These are phyloP conservation scores for Phytopythium helicoides DNA, from an alignment of 352 stramenopile species.

Conservation along the genomic window DNA sequence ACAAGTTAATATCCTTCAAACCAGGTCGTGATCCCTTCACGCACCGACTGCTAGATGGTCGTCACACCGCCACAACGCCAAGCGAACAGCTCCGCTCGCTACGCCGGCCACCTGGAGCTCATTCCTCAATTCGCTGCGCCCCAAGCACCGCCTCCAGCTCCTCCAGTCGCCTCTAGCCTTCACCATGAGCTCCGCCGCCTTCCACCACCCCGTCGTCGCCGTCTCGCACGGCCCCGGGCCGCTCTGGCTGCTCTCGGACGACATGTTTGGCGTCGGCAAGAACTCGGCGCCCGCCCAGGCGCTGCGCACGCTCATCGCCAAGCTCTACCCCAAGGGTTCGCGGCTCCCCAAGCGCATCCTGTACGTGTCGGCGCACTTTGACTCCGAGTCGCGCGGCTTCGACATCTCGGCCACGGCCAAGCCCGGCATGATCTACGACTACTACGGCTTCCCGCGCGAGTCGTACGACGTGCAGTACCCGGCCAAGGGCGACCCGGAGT, in stretches of 20 bases:
- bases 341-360: slow-evolving; percentile 67
- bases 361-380: slow-evolving; percentile 84
- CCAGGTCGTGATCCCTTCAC: no score
- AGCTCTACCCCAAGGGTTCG: slow-evolving; percentile 31
- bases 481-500: slow-evolving; percentile 53
- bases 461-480: slow-evolving; percentile 82
- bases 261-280: slow-evolving; percentile 29
- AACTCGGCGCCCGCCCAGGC: slow-evolving; percentile 32
- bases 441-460: slow-evolving; percentile 82
- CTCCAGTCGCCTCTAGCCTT: no score
- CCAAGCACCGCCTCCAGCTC: no score
- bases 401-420: slow-evolving; percentile 50
- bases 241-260: slow-evolving; percentile 56
- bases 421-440: slow-evolving; percentile 84
- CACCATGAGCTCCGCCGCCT: no score
- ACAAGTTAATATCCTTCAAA: no score
- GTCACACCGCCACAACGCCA: no score
- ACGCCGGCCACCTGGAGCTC: no score
- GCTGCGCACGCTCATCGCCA: no score
- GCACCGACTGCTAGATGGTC: no score
- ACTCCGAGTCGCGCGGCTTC: slow-evolving; percentile 39
- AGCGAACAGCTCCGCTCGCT: no score
- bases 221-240: slow-evolving; percentile 64
- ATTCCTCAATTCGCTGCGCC: no score
- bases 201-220: slow-evolving; percentile 36